A percentile compares a stretch with the other conserved stretches of the same genome.
Conservation (phyloP, 768 basidiomycete genomes). For the Mycena vitilis region DNA sequence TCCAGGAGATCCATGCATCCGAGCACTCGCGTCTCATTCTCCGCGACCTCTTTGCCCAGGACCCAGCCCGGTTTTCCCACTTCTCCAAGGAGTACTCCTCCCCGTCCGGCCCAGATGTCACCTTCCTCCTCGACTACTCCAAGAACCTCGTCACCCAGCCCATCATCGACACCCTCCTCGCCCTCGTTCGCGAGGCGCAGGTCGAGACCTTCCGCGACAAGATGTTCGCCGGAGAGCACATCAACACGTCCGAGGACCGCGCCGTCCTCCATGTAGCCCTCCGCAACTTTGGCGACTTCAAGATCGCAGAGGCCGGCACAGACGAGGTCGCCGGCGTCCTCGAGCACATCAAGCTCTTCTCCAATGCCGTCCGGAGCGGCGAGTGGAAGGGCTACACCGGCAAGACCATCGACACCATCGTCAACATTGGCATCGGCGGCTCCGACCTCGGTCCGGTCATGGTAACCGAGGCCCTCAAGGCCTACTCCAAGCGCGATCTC, state of each 20-base stretch:
- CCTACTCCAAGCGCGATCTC: constrained; percentile 91
- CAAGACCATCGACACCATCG: constrained; percentile 92
- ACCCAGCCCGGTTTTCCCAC: constrained; percentile 87
- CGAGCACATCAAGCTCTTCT: constrained; percentile 92
- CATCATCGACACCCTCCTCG: constrained; percentile 81
- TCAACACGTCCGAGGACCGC: constrained; percentile 98
- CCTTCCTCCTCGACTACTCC: constrained; percentile 94
- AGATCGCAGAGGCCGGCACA: constrained; percentile 83
- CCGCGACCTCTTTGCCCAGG: constrained; percentile 92
- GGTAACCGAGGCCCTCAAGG: constrained; percentile 97
- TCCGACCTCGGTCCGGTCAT: constrained; percentile 98
- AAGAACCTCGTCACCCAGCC: constrained; percentile 95
- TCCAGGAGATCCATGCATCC: constrained; percentile 84
- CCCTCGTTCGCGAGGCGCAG: constrained; percentile 85
- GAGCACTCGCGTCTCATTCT: constrained; percentile 82
- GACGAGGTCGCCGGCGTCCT: constrained; percentile 87
- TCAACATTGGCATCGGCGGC: constrained; percentile 99
- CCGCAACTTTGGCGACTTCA: constrained; percentile 80
- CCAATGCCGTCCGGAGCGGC: constrained; percentile 85
- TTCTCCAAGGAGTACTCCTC: constrained; percentile 85
- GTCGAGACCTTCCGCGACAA: constrained; percentile 88
- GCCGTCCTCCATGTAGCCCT: constrained; percentile 96
- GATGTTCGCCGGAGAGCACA: constrained; percentile 97
- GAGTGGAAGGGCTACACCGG: constrained; percentile 98
- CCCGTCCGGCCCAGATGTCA: constrained; percentile 71